Evolutionary conservation across 1,284 basidiomycete species (phyloP).

Genomic region (Naganishia sp.): DNA sequence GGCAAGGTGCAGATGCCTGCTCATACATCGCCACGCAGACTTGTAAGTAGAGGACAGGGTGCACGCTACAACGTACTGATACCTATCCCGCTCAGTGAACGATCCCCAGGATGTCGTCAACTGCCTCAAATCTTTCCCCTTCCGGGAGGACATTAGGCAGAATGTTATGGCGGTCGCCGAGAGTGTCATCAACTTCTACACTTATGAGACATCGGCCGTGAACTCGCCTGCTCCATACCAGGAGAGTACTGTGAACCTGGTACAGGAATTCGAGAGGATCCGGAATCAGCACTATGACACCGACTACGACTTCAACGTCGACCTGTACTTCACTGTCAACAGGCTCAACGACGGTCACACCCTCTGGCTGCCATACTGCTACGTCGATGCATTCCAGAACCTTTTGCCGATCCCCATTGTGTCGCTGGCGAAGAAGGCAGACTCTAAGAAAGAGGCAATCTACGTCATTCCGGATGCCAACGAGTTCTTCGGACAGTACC

Average conservation of each 20-base stretch:
- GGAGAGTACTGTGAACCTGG: constrained; percentile 63
- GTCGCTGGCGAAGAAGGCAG: constrained; percentile 56
- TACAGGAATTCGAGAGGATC: constrained; percentile 58
- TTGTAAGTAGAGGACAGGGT: not conserved
- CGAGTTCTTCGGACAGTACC: constrained; percentile 56
- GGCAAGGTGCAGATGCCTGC: constrained; percentile 22
- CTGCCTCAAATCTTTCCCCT: constrained; percentile 64
- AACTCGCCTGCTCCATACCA: constrained; percentile 64
- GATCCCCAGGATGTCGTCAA: constrained; percentile 61
- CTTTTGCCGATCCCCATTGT: constrained; percentile 64
- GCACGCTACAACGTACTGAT: not conserved
- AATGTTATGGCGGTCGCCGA: constrained; percentile 55
- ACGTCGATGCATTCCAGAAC: constrained; percentile 60
- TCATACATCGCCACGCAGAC: constrained; percentile 24
- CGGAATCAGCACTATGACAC: constrained; percentile 61
- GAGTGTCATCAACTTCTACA: constrained; percentile 64
- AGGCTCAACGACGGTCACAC: constrained; percentile 68
- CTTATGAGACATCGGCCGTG: constrained; percentile 65
- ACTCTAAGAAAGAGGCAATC: constrained; percentile 58
- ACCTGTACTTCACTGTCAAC: constrained; percentile 61
- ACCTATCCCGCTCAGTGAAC: not conserved
- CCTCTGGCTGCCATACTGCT: constrained; percentile 58
- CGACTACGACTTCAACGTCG: constrained; percentile 66
- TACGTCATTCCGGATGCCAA: constrained; percentile 63
- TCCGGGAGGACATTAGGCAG: constrained; percentile 65